Conservation (phyloP, 1,284 basidiomycete species). For the Ustilago cynodontis region DNA sequence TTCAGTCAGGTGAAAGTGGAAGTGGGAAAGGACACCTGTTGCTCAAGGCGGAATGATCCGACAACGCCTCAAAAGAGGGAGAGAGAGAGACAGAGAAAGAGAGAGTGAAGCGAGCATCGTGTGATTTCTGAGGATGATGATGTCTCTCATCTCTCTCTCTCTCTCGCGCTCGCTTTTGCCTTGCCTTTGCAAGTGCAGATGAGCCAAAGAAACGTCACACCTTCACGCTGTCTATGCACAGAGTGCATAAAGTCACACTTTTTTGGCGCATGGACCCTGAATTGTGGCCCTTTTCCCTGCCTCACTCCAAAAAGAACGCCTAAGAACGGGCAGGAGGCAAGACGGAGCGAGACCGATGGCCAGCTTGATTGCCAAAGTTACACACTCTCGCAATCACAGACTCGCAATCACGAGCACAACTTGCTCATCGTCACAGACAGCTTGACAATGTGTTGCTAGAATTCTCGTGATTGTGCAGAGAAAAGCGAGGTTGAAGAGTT, state of each 20-base stretch:
- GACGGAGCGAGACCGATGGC: not conserved
- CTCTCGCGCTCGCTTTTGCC: too few relatives aligned
- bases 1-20: too few relatives aligned
- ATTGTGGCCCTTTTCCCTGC: not conserved
- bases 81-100: not conserved
- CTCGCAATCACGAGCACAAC: not conserved
- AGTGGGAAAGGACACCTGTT: not conserved
- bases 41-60: conserved; percentile 2
- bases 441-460: too few relatives aligned
- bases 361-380: too few relatives aligned
- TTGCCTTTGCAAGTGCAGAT: not conserved
- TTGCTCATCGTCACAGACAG: too few relatives aligned
- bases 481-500: too few relatives aligned
- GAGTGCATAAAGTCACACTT: not conserved
- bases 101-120: conserved; percentile 17
- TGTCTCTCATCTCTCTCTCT: not conserved
- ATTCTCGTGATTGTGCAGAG: too few relatives aligned
- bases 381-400: not conserved
- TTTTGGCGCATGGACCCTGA: conserved; percentile 17
- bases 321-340: not conserved
- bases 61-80: not conserved
- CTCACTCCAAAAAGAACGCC: not conserved
- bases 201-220: not conserved
- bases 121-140: conserved; percentile 15
- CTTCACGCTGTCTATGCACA: conserved; percentile 2